phyloP scores from a whole-genome alignment of 2,329 filamentous ascomycete genomes.

The Microsporum audouinii region DNA sequence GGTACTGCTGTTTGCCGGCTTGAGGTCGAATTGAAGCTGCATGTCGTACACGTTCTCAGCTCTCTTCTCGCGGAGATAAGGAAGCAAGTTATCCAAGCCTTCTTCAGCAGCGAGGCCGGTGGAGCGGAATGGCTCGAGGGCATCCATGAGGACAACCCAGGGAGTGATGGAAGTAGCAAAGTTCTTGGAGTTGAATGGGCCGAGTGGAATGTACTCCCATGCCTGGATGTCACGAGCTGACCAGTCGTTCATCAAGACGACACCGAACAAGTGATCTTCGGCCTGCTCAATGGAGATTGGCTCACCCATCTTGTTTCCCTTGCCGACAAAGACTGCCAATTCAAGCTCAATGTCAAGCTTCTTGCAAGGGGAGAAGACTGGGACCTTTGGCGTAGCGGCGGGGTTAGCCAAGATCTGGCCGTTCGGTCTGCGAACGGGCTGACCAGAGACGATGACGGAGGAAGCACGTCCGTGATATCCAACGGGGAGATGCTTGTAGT shows the following conservation, averaged over 20 bases:
- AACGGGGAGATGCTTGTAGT: constrained; percentile 71
- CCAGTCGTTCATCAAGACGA: constrained; percentile 81
- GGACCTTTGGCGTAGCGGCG: constrained; percentile 48
- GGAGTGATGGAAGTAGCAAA: constrained; percentile 67
- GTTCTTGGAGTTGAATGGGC: constrained; percentile 76
- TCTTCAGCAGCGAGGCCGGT: constrained; percentile 37
- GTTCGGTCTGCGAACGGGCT: constrained; percentile 58
- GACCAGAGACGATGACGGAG: constrained; percentile 63
- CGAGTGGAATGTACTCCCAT: constrained; percentile 75
- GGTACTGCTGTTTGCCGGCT: constrained; percentile 33
- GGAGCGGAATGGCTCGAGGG: constrained; percentile 56
- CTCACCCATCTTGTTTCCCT: constrained; percentile 52
- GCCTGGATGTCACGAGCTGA: constrained; percentile 70
- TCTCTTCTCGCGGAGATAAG: constrained; percentile 53
- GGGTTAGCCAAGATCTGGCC: constrained; percentile 63
- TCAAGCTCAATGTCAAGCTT: constrained; percentile 72
- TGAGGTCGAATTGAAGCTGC: constrained; percentile 50
- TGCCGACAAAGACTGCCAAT: constrained; percentile 62
- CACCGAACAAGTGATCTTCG: constrained; percentile 61
- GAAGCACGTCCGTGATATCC: constrained; percentile 72
- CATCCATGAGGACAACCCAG: constrained; percentile 68
- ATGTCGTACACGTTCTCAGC: constrained; percentile 57
- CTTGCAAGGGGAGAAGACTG: constrained; percentile 52
- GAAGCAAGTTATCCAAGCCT: constrained; percentile 44
- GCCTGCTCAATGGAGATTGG: constrained; percentile 54